Base-by-base conservation (phyloP, 2,329 filamentous ascomycete genomes). In the Zopfia rhizophila region DNA sequence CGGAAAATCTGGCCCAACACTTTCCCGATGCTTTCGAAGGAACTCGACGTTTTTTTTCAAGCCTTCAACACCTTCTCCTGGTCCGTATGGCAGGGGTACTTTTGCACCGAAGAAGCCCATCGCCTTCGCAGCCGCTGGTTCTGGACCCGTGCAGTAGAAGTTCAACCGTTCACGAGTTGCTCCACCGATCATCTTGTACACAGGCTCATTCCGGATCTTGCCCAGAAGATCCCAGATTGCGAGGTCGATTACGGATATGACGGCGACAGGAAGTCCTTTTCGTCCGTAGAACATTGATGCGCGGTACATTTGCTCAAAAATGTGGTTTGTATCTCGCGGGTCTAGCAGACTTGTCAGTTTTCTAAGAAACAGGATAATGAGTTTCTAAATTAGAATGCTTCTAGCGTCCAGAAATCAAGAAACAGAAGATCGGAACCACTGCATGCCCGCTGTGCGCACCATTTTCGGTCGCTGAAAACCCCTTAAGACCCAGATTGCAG, bases 241-340 rank as follows among this genome's bases (percentile, higher is more conserved):
- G 30, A 97, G 82, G 66, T 97, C 92, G 64, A 97, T 94, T 55
- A 96, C 92, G 2, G 91, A 96, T 66, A 97, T 97, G 65, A 95
- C 88, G 40, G 92, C 92, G 8, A 93, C 83, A 2, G 92, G 89
- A 2, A 97, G 84, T 33, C 92, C 92, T 73, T 97, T 97, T 58
- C 92, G 87, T 51, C 92, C 92, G 68, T 97, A 97, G 79, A 96
- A 97, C 90, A 96, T 95, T 58, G 91, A 95, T 2, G 83, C 89
- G 49, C 91, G 86, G 78, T 96, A 97, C 92, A 97, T 96, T 72
- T 95, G 91, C 78, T 97, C 92, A 69, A 95, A 97, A 21, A 97
- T 79, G 53, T 92, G 83, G 74, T 96, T 96, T 40, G 90, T 95
- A 68, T 97, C 91, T 60, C 92, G 83, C 8, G 91, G 91, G 70